A percentile compares a stretch with the other conserved stretches of the same genome.
These are phyloP conservation scores for Cutaneotrichosporon dermatis DNA, from an alignment of 1,284 basidiomycete species.

Conservation along the genomic window DNA sequence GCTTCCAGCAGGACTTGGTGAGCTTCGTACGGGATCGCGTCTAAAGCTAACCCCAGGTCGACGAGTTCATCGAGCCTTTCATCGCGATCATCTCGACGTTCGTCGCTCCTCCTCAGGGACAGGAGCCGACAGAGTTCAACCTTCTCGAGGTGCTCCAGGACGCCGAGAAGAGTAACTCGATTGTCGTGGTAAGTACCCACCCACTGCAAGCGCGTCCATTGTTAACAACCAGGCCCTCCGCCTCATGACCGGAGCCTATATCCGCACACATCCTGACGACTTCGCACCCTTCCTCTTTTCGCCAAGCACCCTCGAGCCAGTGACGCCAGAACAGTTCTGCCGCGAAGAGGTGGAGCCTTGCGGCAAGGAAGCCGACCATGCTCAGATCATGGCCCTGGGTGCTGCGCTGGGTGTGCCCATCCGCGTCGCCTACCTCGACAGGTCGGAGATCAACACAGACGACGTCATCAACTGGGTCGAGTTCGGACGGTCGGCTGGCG, in stretches of 20 bases:
- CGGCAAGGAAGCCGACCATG: slow-evolving; percentile 83
- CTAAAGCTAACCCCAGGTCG: slow-evolving; percentile 26
- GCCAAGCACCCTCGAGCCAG: slow-evolving; percentile 61
- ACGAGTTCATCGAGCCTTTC: slow-evolving; percentile 44
- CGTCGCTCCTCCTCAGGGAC: slow-evolving; percentile 26
- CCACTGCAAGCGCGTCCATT: background rate
- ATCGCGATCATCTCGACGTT: slow-evolving; percentile 33
- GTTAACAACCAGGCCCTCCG: slow-evolving; percentile 53
- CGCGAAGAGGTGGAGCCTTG: slow-evolving; percentile 70
- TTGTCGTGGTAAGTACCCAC: slow-evolving; percentile 30
- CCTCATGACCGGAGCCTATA: slow-evolving; percentile 73
- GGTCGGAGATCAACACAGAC: slow-evolving; percentile 47
- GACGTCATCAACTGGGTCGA: slow-evolving; percentile 58
- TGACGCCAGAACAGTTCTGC: slow-evolving; percentile 65
- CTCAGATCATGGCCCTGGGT: slow-evolving; percentile 74
- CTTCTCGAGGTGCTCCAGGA: slow-evolving; percentile 43
- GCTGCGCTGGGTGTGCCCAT: slow-evolving; percentile 65
- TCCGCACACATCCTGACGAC: slow-evolving; percentile 61
- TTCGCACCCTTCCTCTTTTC: slow-evolving; percentile 72
- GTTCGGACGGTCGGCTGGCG: slow-evolving; percentile 52
- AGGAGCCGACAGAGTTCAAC: slow-evolving; percentile 46
- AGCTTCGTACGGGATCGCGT: background rate
- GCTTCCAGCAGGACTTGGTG: slow-evolving; percentile 61
- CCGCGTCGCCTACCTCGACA: slow-evolving; percentile 74
- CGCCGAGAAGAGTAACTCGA: slow-evolving; percentile 43